Evolutionary conservation across 495 filamentous ascomycete species (phyloP).

Genomic region (Aspergillus nanangensis): DNA sequence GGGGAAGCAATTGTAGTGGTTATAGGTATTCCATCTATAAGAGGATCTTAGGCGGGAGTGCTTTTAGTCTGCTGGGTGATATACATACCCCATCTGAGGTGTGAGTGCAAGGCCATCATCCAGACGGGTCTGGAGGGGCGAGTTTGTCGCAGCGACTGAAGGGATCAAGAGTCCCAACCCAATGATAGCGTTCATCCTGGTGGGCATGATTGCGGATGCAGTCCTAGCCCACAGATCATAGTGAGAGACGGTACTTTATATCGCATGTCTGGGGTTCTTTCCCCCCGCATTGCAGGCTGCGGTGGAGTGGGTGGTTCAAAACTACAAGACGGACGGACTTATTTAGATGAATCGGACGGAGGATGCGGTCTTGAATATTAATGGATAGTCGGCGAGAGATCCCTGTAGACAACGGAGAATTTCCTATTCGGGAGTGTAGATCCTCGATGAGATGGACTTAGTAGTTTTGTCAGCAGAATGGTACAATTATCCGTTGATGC

Average conservation of each 20-base stretch:
- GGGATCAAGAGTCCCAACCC: not conserved
- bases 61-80: too few species aligned
- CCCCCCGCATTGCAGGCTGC: not conserved
- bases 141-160: not conserved
- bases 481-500: not conserved
- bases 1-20: slow-evolving; percentile 47
- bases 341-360: too few species aligned
- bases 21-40: slow-evolving; percentile 55
- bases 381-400: not conserved
- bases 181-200: not conserved
- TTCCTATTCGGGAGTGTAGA: slow-evolving; percentile 1
- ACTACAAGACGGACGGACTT: too few species aligned
- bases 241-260: not conserved
- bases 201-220: not conserved
- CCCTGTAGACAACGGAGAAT: too few species aligned
- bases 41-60: too few species aligned
- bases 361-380: not conserved
- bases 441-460: too few species aligned
- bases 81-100: slow-evolving; percentile 30
- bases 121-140: slow-evolving; percentile 12
- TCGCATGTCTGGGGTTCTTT: not conserved
- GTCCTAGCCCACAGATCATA: not conserved
- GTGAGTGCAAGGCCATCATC: slow-evolving; percentile 24
- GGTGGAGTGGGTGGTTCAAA: too few species aligned
- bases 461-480: not conserved